Evolutionary conservation across 139 green algal species (phyloP).

Genomic region (Tetradesmus obliquus): DNA sequence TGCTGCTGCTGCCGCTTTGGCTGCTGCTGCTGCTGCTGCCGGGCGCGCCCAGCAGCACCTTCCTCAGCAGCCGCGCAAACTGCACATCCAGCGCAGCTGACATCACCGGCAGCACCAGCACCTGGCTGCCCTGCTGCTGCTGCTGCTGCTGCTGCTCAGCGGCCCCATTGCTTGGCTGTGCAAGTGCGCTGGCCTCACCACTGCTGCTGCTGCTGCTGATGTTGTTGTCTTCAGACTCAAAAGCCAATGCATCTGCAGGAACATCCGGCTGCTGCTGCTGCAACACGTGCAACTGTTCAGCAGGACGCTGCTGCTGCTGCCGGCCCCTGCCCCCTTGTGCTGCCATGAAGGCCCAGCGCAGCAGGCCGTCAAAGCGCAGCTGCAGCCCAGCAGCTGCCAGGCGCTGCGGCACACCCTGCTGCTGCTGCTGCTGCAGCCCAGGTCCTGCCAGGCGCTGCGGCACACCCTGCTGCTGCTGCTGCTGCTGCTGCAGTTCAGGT

Average conservation of each 20-base stretch:
- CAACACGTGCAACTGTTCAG: not conserved
- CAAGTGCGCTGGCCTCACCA: not conserved
- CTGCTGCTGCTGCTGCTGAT: not conserved
- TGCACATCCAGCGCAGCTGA: conserved; percentile 14
- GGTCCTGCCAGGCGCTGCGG: not conserved
- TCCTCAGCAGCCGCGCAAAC: conserved; percentile 19
- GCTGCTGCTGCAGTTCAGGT: not conserved
- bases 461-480: not conserved
- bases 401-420: not conserved
- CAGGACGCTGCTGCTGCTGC: not conserved
- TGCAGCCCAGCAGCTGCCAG: conserved; percentile 7
- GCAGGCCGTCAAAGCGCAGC: conserved; percentile 23
- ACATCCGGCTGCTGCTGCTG: conserved; percentile 17
- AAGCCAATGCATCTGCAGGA: not conserved
- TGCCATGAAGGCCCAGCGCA: conserved; percentile 22
- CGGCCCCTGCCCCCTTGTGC: not conserved
- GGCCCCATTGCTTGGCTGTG: not conserved
- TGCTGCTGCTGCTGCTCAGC: conserved; percentile 12
- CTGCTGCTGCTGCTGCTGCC: not conserved
- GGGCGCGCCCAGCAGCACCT: not conserved
- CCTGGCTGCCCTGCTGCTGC: not conserved
- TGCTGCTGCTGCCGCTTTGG: too few species aligned
- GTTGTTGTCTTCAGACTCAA: not conserved
- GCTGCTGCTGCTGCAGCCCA: not conserved
- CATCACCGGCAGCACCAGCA: conserved; percentile 27